Evolutionary conservation across 78 protist species (phyloP).

Genomic region (Dictyostelium purpureum): DNA sequence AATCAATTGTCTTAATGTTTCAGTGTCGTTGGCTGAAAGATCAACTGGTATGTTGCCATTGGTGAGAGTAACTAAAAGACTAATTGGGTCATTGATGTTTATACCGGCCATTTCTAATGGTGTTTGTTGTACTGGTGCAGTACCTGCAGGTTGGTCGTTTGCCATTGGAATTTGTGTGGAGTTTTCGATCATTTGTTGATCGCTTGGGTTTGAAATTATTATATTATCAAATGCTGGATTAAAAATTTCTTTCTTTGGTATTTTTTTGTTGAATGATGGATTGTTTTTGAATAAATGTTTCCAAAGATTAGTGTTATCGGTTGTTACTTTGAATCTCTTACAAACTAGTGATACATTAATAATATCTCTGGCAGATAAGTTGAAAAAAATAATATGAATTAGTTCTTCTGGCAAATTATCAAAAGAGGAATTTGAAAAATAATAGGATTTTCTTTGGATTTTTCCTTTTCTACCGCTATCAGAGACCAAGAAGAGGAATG

Average conservation of each 20-base stretch:
- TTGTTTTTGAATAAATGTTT: neutral
- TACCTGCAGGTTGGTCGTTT: too few relatives aligned
- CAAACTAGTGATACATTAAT: slow-evolving; percentile 40
- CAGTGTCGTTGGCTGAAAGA: neutral
- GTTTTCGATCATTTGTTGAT: neutral
- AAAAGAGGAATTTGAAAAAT: slow-evolving; percentile 31
- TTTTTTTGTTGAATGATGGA: slow-evolving; percentile 29
- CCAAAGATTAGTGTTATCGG: slow-evolving; percentile 44
- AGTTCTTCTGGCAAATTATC: slow-evolving; percentile 69
- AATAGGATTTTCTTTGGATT: slow-evolving; percentile 11
- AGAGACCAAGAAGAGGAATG: slow-evolving; percentile 33
- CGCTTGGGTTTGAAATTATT: neutral
- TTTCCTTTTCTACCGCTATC: slow-evolving; percentile 37
- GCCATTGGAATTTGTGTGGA: too few relatives aligned
- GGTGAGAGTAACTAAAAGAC: neutral
- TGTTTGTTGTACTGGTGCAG: neutral
- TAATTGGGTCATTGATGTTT: neutral
- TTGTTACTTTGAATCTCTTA: slow-evolving; percentile 49
- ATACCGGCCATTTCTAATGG: neutral
- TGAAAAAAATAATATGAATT: slow-evolving; percentile 26
- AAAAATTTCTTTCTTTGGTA: neutral
- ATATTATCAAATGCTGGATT: neutral
- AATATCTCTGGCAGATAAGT: slow-evolving; percentile 15
- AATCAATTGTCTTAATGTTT: neutral
- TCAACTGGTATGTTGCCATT: neutral